Base-by-base conservation (phyloP, 2,329 filamentous ascomycete species). In the Zelopaecilomyces penicillatus region DNA sequence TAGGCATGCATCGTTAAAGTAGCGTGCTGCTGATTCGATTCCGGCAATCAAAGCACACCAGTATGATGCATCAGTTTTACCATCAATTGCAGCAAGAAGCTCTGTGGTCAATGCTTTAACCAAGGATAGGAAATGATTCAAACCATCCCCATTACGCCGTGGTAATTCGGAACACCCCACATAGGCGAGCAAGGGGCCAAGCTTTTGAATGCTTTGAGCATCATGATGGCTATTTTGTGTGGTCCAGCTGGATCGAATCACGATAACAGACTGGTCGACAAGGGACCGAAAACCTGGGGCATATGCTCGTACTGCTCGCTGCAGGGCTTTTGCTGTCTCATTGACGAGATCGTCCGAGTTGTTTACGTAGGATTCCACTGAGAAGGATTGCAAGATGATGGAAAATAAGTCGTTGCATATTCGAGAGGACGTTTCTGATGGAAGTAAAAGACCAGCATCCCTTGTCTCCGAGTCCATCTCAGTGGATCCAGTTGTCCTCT, bases 151-250 rank as follows among this genome's bases (percentile, higher is more conserved):
- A 4, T 53, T 46, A 6, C 38, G 47, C 2, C 46, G 51, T 1
- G 65, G 63, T 0, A 67, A 47, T 35, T 66, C 60, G 1, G 71
- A 74, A 54, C 71, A 75, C 29, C 71, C 71, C 39, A 78, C 62
- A 43, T 68, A 73, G 3, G 70, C 70, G 3, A 80, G 51, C 2
- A 71, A 63, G 7, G 65, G 63, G 4, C 72, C 61, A 3, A 74
- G 58, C 29, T 56, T 56, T 30, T 62, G 59, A 5, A 69, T 59
- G 6, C 50, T 53, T 36, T 58, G 52, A 4, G 53, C 50, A 4
- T 56, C 53, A 7, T 60, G 54, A 2, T 50, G 30, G 7, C 43
- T 46, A 4, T 51, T 47, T 9, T 42, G 30, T 7, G 11, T 42
- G 4, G 51, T 42, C 44, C 58, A 56, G 34, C 53, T 55, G 3